Conservation (phyloP, 2,329 filamentous ascomycete genomes). For the Penicillium sp. region DNA sequence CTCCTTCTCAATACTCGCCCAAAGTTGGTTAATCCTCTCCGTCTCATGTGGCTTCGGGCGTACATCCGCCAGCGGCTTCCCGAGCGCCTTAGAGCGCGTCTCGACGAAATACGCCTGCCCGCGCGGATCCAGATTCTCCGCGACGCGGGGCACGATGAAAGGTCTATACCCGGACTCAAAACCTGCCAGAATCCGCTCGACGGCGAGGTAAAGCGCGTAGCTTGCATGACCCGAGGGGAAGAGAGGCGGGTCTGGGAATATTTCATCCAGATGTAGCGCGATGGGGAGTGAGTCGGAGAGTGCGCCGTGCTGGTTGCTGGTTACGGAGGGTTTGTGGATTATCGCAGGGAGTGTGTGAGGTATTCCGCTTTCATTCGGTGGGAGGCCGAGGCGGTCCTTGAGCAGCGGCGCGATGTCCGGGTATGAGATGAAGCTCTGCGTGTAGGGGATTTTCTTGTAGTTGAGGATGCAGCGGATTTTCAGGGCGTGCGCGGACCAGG, state of each 20-base stretch:
- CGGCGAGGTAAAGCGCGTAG: slow-evolving; percentile 32
- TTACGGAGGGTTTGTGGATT: slow-evolving; percentile 29
- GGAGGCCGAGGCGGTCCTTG: slow-evolving; percentile 24
- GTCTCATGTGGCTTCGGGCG: slow-evolving; percentile 28
- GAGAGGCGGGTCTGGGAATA: slow-evolving; percentile 32
- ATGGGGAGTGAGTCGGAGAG: slow-evolving; percentile 40
- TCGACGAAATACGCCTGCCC: slow-evolving; percentile 34
- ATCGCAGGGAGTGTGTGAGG: slow-evolving; percentile 40
- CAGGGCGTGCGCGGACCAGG: slow-evolving; percentile 32
- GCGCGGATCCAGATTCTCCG: slow-evolving; percentile 29
- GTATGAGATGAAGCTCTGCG: slow-evolving; percentile 2
- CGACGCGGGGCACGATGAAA: slow-evolving; percentile 31
- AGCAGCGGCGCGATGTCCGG: slow-evolving; percentile 31
- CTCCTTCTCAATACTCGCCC: slow-evolving; percentile 27
- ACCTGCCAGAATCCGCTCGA: background rate
- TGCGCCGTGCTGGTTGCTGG: slow-evolving; percentile 28
- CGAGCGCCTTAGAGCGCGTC: slow-evolving; percentile 30
- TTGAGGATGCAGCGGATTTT: slow-evolving; percentile 6
- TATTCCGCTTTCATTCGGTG: slow-evolving; percentile 18
- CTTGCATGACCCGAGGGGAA: slow-evolving; percentile 40
- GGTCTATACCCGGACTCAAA: background rate
- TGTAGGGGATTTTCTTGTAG: slow-evolving; percentile 7
- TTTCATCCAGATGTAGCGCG: slow-evolving; percentile 34
- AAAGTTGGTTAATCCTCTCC: slow-evolving; percentile 5
- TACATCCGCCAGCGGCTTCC: slow-evolving; percentile 34